These are phyloP conservation scores for Cercospora berteroae DNA, from an alignment of 2,329 filamentous ascomycete genomes.

Conservation along the genomic window DNA sequence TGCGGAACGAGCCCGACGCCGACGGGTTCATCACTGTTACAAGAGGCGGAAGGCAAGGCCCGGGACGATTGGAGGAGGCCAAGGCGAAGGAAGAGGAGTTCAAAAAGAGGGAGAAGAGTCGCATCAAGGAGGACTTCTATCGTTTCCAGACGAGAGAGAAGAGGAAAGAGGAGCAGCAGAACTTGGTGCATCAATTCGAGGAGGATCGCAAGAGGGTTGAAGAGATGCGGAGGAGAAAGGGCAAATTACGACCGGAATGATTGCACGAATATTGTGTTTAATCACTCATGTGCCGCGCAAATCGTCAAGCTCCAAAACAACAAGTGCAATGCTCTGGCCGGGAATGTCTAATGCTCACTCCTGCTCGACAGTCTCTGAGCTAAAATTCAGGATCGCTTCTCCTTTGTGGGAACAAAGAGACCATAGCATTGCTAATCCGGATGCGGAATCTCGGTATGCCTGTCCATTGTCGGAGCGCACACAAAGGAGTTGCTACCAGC, in stretches of 20 bases:
- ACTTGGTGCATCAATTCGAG: constrained; percentile 70
- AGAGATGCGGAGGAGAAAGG: constrained; percentile 30
- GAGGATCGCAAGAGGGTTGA: constrained; percentile 30
- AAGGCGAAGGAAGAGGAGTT: constrained; percentile 62
- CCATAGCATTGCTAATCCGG: too few relatives aligned
- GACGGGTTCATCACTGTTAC: constrained; percentile 95
- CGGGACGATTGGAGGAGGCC: constrained; percentile 64
- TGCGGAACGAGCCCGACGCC: constrained; percentile 80
- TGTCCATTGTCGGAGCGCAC: too few relatives aligned
- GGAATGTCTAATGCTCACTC: too few relatives aligned
- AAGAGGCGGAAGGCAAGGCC: constrained; percentile 69
- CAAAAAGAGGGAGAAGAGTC: constrained; percentile 59
- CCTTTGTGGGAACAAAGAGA: too few relatives aligned
- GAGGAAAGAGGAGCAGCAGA: constrained; percentile 70
- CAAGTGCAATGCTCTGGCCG: too few relatives aligned
- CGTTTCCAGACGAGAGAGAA: constrained; percentile 78
- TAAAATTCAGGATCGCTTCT: too few relatives aligned
- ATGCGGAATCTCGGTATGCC: too few relatives aligned
- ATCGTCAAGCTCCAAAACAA: neutral
- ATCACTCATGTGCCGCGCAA: neutral
- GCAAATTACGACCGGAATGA: constrained; percentile 28
- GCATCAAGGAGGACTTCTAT: constrained; percentile 72
- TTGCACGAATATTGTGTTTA: neutral
- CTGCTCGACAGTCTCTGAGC: too few relatives aligned
- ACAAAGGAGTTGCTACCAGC: too few relatives aligned